A percentile compares a stretch with the other conserved stretches of the same genome.
phyloP scores from a whole-genome alignment of 805 yeast genomes.

The Wickerhamiella galacta region DNA sequence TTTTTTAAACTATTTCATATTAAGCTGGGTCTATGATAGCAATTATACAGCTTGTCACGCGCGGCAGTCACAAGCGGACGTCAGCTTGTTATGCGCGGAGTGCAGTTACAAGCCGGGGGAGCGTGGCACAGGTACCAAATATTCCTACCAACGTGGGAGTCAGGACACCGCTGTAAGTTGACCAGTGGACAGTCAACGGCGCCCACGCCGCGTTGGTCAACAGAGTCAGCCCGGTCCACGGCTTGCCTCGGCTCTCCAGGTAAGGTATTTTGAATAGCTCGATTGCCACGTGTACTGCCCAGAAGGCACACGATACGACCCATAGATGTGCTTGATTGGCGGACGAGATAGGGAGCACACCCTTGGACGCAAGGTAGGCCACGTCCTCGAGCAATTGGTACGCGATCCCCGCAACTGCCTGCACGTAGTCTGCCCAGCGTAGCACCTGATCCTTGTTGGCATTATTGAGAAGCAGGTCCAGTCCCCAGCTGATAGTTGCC shows the following conservation, averaged over 20 bases:
- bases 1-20: too few relatives aligned
- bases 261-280: constrained; percentile 18
- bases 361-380: constrained; percentile 25
- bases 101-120: constrained; percentile 4
- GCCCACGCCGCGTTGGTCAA: constrained; percentile 25
- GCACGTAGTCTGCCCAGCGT: constrained; percentile 19
- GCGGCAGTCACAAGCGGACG: too few relatives aligned
- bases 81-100: too few relatives aligned
- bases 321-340: constrained; percentile 20
- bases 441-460: constrained; percentile 19
- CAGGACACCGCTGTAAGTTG: constrained; percentile 22
- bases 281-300: constrained; percentile 26
- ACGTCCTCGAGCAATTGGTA: constrained; percentile 28
- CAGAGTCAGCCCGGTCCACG: constrained; percentile 12
- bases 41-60: too few relatives aligned
- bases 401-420: constrained; percentile 21
- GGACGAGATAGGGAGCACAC: constrained; percentile 19
- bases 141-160: constrained; percentile 22
- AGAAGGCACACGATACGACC: constrained; percentile 22
- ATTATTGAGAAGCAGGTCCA: constrained; percentile 17
- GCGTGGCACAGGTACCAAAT: constrained; percentile 23
- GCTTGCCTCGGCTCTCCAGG: constrained; percentile 9
- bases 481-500: constrained; percentile 23
- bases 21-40: too few relatives aligned
- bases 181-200: constrained; percentile 29